Base-by-base conservation (phyloP, 306 rosid genomes). In the Sophora flavescens region DNA sequence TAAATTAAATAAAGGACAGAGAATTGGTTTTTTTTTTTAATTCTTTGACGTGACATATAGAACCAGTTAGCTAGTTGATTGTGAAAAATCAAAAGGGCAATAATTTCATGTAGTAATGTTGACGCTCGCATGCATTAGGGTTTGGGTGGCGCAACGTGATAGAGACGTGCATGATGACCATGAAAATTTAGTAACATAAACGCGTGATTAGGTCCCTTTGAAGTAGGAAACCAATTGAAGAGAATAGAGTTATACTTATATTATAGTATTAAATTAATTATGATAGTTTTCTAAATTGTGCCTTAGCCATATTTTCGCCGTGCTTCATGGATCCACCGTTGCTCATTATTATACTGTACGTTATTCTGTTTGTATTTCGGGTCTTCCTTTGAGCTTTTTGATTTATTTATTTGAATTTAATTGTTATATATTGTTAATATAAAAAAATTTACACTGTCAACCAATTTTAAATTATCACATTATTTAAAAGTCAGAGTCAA, bases 121-220 rank as follows among this genome's bases (percentile, higher is more conserved):
- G 85, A 82, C 82, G 79, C 68, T 85, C 78, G 88, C 86, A 85
- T 81, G 88, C 88, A 85, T 69, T 63, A 78, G 74, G 81, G 83
- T 66, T 63, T 72, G 61, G 85, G 81, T 81, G 87, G 86, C 71
- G 89, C 91, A 72, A 88, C 86, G 97, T 90, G 96, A 91, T 84
- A 76, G 89, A 78, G 91, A 88, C 93, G 89, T 89, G 96, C 91
- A 95, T 89, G 91, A 84, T 88, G 90, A 77, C 74, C 75, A 83
- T 65, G 58, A 62, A 72, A 60, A 6, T 76, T 50, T 74, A 78
- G 75, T 63, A 76, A 56, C 70, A 56, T 63, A 50, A 66, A 71
- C 51, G 30, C 39, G 56, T 78, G 53, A 78, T 78, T 74, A 75
- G 85, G 80, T 15, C 71, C 68, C 79, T 70, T 60, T 8, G 16